Base-by-base conservation (phyloP, 805 yeast genomes). In the Saccharomycopsis fibuligera region DNA sequence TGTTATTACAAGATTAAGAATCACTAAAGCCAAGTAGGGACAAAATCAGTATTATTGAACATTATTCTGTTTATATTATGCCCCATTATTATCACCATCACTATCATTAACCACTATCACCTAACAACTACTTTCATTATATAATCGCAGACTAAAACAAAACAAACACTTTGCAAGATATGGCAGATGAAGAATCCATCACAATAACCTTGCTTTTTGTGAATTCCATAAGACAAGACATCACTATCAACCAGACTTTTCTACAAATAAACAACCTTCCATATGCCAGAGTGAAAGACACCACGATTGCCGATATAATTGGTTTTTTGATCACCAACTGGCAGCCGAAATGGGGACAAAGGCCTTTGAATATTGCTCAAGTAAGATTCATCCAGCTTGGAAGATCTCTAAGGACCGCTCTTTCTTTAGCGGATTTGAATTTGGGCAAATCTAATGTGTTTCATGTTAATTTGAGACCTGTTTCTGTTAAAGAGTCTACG, bases 281-380 rank as follows among this genome's bases (percentile, higher is more conserved):
- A 3, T 49, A 52, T 35, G 9, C 21, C 2, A 10, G 41, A 3
- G 38, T 44, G 14, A 16, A 37, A 3, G 48, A 52, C n/a, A 44
- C 47, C 31, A 41, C 38, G 10, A 31, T 52, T 16, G 41, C 47
- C 17, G 53, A 52, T 31, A 45, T 52, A n/a, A 29, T 49, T 5
- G 48, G 23, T 2, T 52, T 52, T 22, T 27, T 52, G 12, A 41
- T 49, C 4, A 22, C 50, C 25, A 52, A 48, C 30, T 52, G 55
- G 55, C 55, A 49, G 29, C 49, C 47, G 8, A 36, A 48, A 40
- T 52, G 55, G 55, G 55, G 55, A 8, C 45, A 30, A 23, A 48
- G 41, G 25, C 55, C 55, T n/a, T 9, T 29, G 22, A 45, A 35
- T 17, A 40, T 49, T 24, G 24, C 53, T n/a, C 48, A 41, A 31